Percentiles rank a stretch among this genome's conserved stretches.
These are phyloP conservation scores for Smittium mucronatum DNA, from an alignment of 371 early-diverging fungal genomes.

Conservation along the genomic window DNA sequence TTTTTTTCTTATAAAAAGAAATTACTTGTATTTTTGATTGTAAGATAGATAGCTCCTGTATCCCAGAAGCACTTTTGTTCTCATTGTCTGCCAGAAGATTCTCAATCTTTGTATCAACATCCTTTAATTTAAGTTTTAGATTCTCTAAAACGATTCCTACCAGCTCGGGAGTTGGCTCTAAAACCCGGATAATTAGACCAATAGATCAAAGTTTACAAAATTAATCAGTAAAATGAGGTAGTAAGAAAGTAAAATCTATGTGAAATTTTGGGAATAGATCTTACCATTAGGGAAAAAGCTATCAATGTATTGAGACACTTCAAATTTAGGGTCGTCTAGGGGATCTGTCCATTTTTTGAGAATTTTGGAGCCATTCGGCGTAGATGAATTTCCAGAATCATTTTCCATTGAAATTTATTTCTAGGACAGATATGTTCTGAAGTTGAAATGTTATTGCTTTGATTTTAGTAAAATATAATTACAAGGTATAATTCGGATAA, in stretches of 20 bases:
- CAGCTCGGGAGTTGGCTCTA: conserved; percentile 55
- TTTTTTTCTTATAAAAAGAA: too few relatives aligned
- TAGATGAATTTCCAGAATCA: too few relatives aligned
- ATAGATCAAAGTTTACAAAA: background rate
- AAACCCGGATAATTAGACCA: background rate
- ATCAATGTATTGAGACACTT: conserved; percentile 61
- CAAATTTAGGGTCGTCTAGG: conserved; percentile 57
- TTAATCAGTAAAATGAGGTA: background rate
- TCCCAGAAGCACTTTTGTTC: conserved; percentile 11
- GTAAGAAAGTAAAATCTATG: background rate
- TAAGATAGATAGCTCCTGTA: conserved; percentile 17
- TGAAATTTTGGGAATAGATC: conserved; percentile 7
- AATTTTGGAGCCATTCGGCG: too few relatives aligned
- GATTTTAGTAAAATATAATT: too few relatives aligned
- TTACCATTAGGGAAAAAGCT: conserved; percentile 53
- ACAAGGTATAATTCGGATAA: too few relatives aligned
- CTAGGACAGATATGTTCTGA: too few relatives aligned
- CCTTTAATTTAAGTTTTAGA: conserved; percentile 42
- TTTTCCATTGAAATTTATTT: too few relatives aligned
- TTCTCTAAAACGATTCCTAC: conserved; percentile 52
- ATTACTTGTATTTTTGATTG: conserved; percentile 15
- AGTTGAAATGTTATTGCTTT: too few relatives aligned
- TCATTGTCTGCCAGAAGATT: conserved; percentile 54
- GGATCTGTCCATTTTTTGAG: conserved; percentile 40
- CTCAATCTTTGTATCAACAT: conserved; percentile 48